Evolutionary conservation across 2,329 filamentous ascomycete species (phyloP), one percentile per base, ranked within the genome.

Genomic region (Aspergillus sclerotialis): DNA sequence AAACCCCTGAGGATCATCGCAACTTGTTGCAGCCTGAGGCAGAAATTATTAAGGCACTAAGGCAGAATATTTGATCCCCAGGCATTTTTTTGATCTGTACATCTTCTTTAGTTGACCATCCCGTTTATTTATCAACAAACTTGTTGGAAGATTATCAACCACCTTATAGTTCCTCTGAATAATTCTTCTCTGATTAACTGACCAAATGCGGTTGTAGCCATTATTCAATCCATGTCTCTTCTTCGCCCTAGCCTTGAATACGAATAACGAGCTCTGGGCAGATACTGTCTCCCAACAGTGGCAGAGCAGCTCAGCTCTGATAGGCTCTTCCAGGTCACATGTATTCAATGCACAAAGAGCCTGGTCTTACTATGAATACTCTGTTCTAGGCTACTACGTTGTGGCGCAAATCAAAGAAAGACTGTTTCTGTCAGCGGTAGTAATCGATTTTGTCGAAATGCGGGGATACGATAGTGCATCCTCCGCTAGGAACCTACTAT

Each of bases 1-100:
- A 6, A 32, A 14, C 30, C 30, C 30, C 30, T 32, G 18, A 25
- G 11, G 1, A 13, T 24, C 2, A 23, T 8, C 21, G 21, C 21
- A 24, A 24, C 7, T 7, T 24, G 23, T 24, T 24, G 23, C n/a
- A n/a, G 30, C 30, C 30, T 32, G 7, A 32, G 30, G 30, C 19
- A 24, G 17, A 24, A 6, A 4, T 13, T 11, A 19, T 30, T 30
- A 13, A n/a, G n/a, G n/a, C n/a, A n/a, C n/a, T n/a, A n/a, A n/a
- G n/a, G n/a, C n/a, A n/a, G n/a, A n/a, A n/a, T n/a, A n/a, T n/a
- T n/a, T n/a, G n/a, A n/a, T n/a, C n/a, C n/a, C n/a, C n/a, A n/a
- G n/a, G n/a, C n/a, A n/a, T n/a, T n/a, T n/a, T n/a, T n/a, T n/a
- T n/a, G n/a, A n/a, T n/a, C 23, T 24, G 23, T 24, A 8, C 23